Evolutionary conservation across 1,284 basidiomycete genomes (phyloP), one percentile per base, ranked within the genome.

Genomic region (Fomes fomentarius): DNA sequence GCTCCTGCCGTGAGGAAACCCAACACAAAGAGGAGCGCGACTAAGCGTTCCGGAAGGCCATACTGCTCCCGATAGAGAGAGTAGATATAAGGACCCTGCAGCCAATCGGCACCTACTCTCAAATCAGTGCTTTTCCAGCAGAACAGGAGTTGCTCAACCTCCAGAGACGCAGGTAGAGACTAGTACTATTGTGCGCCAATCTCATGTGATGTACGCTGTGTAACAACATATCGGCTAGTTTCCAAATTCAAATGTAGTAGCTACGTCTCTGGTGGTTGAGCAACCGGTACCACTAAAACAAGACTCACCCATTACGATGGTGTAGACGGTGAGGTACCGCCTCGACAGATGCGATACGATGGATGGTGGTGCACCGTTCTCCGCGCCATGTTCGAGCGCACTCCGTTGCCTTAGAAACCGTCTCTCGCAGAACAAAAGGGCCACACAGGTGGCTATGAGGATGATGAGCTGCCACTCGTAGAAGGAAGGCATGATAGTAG

Each of bases 1-100:
- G 89, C 50, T 2, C 84, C 88, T 5, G 84, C 88, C 24, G 85
- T 85, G 40, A 87, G 64, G 67, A 90, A 90, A 0, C 88, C 87
- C 0, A 84, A 86, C 9, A 90, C 85, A 62, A 90, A 90, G 26
- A 90, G 72, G 19, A 85, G 65, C 2, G 87, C 87, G 10, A 91
- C 85, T 22, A 81, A 69, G 31, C 83, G 72, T 64, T 89, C 86
- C 0, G 83, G 73, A 63, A 84, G 83, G 3, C 67, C 71, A 58
- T 89, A 89, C 63, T 89, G 85, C 45, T 89, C 85, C 45, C 77
- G 76, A 66, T 90, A 90, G 0, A 89, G 71, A 19, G 85, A 87
- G 64, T 89, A 90, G 0, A 89, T 75, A 60, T 89, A 90, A 22
- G 87, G 87, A 0, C 87, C 87, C 67, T 90, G 87, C n/a, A 90